A percentile compares a stretch with the other conserved stretches of the same genome.
Evolutionary conservation across 345 rosid species (phyloP).

Genomic region (Salix dunnii): DNA sequence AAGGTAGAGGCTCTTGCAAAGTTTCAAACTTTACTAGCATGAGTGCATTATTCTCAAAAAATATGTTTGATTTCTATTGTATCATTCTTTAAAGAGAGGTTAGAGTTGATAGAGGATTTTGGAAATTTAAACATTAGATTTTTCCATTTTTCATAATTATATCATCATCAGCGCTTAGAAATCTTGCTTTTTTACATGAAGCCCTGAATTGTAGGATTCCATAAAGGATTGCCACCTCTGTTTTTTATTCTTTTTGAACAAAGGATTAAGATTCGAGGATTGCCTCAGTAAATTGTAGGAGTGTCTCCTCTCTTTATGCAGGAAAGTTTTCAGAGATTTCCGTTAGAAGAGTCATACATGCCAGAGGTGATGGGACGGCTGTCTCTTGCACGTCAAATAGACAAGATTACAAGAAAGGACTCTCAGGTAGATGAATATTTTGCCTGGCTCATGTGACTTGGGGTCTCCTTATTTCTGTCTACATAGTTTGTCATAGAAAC

Average conservation of each 20-base stretch:
- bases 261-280: not conserved
- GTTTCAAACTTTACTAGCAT: not conserved
- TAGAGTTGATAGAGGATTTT: slow-evolving; percentile 1
- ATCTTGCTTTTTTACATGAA: not conserved
- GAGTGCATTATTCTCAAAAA: not conserved
- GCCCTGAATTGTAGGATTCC: not conserved
- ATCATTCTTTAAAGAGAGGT: not conserved
- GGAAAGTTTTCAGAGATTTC: slow-evolving; percentile 81
- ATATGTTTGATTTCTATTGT: not conserved
- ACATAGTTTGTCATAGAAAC: not conserved
- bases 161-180: not conserved
- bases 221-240: not conserved
- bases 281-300: not conserved
- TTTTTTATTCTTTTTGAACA: not conserved
- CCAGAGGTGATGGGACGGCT: slow-evolving; percentile 76
- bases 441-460: not conserved
- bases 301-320: slow-evolving; percentile 33
- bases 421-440: slow-evolving; percentile 56
- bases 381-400: slow-evolving; percentile 91
- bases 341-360: slow-evolving; percentile 80
- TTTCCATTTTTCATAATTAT: slow-evolving; percentile 1
- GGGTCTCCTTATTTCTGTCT: not conserved
- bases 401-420: slow-evolving; percentile 66
- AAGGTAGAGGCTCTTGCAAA: slow-evolving; percentile 46
- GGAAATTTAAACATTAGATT: slow-evolving; percentile 6